These are phyloP conservation scores for Amanita phalloides DNA, from an alignment of 768 basidiomycete genomes.

Conservation along the genomic window DNA sequence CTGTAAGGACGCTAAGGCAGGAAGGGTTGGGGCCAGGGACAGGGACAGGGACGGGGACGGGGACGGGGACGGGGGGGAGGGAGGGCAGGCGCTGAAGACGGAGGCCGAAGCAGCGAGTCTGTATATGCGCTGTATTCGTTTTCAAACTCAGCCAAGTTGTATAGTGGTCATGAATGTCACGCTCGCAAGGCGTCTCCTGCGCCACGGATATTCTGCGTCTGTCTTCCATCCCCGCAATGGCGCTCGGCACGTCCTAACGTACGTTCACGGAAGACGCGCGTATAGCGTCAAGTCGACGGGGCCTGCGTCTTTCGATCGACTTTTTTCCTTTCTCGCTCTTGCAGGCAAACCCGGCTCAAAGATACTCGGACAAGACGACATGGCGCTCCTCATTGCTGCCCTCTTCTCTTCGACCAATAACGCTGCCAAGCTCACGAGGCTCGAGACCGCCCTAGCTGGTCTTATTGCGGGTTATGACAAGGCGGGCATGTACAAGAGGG, in stretches of 20 bases:
- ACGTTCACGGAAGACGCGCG: background rate
- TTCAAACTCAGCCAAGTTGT: no score
- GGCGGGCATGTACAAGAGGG: background rate
- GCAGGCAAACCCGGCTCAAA: background rate
- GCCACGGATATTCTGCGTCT: background rate
- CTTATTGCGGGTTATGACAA: background rate
- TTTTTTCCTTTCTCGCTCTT: background rate
- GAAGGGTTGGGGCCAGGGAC: no score
- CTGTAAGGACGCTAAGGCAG: no score
- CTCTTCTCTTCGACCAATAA: background rate
- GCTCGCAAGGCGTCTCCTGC: background rate
- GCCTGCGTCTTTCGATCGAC: background rate
- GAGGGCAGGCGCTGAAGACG: no score
- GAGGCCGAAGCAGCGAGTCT: no score
- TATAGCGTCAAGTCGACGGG: background rate
- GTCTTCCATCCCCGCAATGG: no score
- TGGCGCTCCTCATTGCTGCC: slow-evolving; percentile 4
- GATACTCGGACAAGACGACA: background rate
- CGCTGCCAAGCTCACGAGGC: background rate
- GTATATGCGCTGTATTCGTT: no score
- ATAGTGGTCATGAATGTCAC: no score
- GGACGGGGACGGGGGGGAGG: no score
- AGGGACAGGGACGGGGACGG: no score
- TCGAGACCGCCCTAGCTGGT: background rate
- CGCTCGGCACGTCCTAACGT: background rate